Evolutionary conservation across 371 early-diverging fungal species (phyloP).

Genomic region (Lichtheimia ornata): DNA sequence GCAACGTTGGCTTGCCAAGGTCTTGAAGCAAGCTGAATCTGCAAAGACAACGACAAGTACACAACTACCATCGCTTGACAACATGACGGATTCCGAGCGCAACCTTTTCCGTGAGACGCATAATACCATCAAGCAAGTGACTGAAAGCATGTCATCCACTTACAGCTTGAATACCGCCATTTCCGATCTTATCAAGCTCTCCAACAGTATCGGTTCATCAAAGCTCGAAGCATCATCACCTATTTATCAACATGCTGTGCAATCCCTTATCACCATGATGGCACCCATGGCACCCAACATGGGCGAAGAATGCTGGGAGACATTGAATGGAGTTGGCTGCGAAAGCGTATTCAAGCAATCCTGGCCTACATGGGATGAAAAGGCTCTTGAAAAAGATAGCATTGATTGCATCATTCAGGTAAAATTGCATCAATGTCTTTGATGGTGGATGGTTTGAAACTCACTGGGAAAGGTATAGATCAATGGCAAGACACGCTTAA

Average conservation of each 20-base stretch:
- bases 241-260: conserved; percentile 59
- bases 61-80: conserved; percentile 16
- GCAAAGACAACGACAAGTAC: neutral
- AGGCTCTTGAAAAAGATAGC: conserved; percentile 53
- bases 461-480: conserved; percentile 37
- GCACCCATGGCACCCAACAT: conserved; percentile 76
- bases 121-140: conserved; percentile 59
- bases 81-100: conserved; percentile 57
- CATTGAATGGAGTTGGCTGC: conserved; percentile 8
- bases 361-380: conserved; percentile 68
- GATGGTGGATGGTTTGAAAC: neutral
- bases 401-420: conserved; percentile 62
- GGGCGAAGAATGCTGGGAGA: conserved; percentile 78
- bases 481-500: conserved; percentile 82
- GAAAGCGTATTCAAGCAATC: conserved; percentile 55
- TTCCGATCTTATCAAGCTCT: conserved; percentile 81
- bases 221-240: conserved; percentile 28
- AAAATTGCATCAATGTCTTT: conserved; percentile 1
- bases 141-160: conserved; percentile 57
- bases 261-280: conserved; percentile 70
- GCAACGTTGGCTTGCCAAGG: conserved; percentile 79
- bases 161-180: conserved; percentile 82
- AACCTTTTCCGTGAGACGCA: conserved; percentile 54
- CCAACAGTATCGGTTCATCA: conserved; percentile 56
- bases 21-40: conserved; percentile 35